Percentiles rank a stretch among this genome's conserved stretches.
Conservation (phyloP, 2,329 filamentous ascomycete genomes). For the Fusarium sp. region DNA sequence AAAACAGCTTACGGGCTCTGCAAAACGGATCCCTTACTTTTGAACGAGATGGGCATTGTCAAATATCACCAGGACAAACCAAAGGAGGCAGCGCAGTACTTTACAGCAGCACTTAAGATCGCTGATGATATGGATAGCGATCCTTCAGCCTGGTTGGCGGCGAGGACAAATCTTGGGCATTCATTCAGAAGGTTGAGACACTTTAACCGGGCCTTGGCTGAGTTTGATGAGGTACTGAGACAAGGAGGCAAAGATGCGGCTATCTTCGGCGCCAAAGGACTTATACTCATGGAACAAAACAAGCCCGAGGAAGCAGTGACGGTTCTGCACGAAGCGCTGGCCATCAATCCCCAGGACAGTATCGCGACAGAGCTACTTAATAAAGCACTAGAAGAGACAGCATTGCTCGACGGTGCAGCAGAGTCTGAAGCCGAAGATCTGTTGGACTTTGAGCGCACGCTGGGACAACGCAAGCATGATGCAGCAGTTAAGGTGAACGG, state of each 20-base stretch:
- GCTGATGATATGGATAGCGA: constrained; percentile 86
- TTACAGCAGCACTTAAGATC: constrained; percentile 80
- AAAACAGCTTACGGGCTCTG: constrained; percentile 88
- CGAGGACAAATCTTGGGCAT: constrained; percentile 89
- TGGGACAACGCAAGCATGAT: constrained; percentile 59
- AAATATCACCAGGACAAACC: constrained; percentile 90
- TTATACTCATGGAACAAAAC: constrained; percentile 83
- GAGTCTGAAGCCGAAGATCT: constrained; percentile 60
- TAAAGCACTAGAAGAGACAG: constrained; percentile 75
- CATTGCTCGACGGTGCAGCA: constrained; percentile 57
- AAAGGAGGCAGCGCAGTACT: constrained; percentile 79
- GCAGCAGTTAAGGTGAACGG: constrained; percentile 54
- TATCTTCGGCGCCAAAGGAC: constrained; percentile 83
- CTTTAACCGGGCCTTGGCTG: constrained; percentile 76
- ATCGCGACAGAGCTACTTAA: constrained; percentile 83
- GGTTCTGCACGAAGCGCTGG: constrained; percentile 85
- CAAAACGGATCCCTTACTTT: constrained; percentile 84
- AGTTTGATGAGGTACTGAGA: constrained; percentile 89
- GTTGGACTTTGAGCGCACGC: constrained; percentile 63
- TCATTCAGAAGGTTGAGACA: constrained; percentile 79
- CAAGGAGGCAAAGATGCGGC: constrained; percentile 82
- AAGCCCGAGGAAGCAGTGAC: constrained; percentile 81
- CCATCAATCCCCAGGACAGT: constrained; percentile 81
- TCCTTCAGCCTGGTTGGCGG: constrained; percentile 83
- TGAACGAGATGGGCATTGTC: constrained; percentile 98